Evolutionary conservation across 352 stramenopile species (phyloP).

Genomic region (Elongisporangium undulatum): DNA sequence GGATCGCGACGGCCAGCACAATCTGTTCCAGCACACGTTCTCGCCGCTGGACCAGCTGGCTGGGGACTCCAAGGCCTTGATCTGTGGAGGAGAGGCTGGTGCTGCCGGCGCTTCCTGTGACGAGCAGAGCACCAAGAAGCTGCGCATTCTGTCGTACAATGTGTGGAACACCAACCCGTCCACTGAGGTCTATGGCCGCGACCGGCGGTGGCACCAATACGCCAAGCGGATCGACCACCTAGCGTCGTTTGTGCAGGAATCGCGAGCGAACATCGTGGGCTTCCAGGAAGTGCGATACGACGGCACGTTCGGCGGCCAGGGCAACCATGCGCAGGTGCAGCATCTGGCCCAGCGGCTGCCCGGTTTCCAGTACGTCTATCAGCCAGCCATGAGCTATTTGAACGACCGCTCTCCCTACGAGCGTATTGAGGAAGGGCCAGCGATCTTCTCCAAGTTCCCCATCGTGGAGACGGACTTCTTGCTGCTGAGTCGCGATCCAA

Average conservation of each 20-base stretch:
- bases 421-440: slow-evolving; percentile 79
- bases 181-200: slow-evolving; percentile 49
- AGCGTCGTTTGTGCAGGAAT: slow-evolving; percentile 37
- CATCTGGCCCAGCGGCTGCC: slow-evolving; percentile 60
- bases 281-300: slow-evolving; percentile 89
- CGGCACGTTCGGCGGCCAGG: slow-evolving; percentile 52
- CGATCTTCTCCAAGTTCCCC: slow-evolving; percentile 75
- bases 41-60: slow-evolving; percentile 13
- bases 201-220: slow-evolving; percentile 69
- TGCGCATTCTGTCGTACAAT: slow-evolving; percentile 84
- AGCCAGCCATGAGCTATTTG: slow-evolving; percentile 83
- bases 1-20: slow-evolving; percentile 66
- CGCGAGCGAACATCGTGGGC: slow-evolving; percentile 64
- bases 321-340: slow-evolving; percentile 71
- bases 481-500: slow-evolving; percentile 70
- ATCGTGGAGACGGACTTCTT: slow-evolving; percentile 82
- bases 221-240: slow-evolving; percentile 72
- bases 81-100: slow-evolving; percentile 6
- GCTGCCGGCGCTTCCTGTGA: not conserved
- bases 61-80: slow-evolving; percentile 12
- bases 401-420: slow-evolving; percentile 55
- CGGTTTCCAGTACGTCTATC: slow-evolving; percentile 82
- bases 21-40: slow-evolving; percentile 73
- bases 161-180: slow-evolving; percentile 89
- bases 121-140: slow-evolving; percentile 5